Base-by-base conservation (phyloP, 495 filamentous ascomycete species). In the Mytilinidion resinicola region DNA sequence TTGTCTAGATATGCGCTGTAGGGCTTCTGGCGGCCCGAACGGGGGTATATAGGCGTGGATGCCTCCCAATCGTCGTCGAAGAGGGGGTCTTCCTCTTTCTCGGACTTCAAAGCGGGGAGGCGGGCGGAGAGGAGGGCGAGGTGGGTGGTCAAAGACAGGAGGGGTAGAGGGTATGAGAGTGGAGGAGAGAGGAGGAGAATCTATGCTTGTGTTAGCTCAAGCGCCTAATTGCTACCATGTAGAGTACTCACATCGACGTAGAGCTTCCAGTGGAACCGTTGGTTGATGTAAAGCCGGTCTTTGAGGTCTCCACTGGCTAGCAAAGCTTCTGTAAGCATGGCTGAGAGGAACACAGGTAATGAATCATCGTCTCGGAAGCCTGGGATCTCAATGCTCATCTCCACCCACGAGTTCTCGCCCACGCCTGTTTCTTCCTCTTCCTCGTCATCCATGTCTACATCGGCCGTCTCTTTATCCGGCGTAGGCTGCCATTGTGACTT, bases 41-140 rank as follows among this genome's bases (percentile, higher is more conserved):
- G 76, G 1, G 87, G 82, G 74, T 91, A 99, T 19, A 99, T 77
- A 51, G 84, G 82, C 39, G 82, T 71, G 1, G 90, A 82, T 36
- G 84, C 87, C 37, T 84, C 87, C 95, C 95, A 99, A 73, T 99
- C 93, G 74, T 99, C 95, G 77, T 96, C 86, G 77, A 99, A 97
- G 65, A 96, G 84, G 1, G 95, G 95, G 66, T 99, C 95, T 74
- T 99, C 93, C 69, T 95, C 91, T 53, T 78, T 78, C 66, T 90
- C 84, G 20, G 89, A 95, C 68, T 88, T 87, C 20, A 95, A 76
- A 34, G 84, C 80, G 15, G 93, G 93, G 2, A 97, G 82, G 55
- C 87, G 85, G 7, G 92, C 89, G 41, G 86, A 82, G 49, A 96
- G 84, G 33, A 99, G 88, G n/a, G 93, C 93, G 58, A 99, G 87